These are phyloP conservation scores for Chlorella sp. DNA, from an alignment of 139 green algal species.

Conservation along the genomic window DNA sequence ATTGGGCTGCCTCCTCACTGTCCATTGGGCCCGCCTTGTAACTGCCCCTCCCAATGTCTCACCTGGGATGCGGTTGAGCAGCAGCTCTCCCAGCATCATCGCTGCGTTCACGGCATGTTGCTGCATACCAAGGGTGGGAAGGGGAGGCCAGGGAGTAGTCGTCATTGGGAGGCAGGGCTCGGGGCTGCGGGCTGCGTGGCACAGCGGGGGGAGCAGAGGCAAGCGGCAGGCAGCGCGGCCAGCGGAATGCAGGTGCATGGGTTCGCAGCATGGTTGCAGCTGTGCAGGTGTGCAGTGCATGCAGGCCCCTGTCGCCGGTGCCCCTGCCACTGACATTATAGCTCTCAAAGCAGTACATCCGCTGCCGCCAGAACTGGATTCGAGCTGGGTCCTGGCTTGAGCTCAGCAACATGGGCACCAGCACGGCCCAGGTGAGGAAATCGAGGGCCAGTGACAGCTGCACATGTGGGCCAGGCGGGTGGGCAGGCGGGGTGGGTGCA, in stretches of 20 bases:
- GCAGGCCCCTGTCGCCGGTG: no score
- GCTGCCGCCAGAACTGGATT: background rate
- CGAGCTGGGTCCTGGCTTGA: background rate
- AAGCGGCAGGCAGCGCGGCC: background rate
- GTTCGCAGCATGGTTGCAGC: no score
- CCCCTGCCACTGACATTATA: slow-evolving; percentile 26
- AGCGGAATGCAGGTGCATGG: background rate
- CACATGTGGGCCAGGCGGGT: background rate
- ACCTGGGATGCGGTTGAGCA: slow-evolving; percentile 32
- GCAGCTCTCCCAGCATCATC: slow-evolving; percentile 27
- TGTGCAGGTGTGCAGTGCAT: no score
- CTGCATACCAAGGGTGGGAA: no score
- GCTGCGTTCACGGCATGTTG: slow-evolving; percentile 37
- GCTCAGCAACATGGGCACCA: slow-evolving; percentile 30
- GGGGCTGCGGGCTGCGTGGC: no score
- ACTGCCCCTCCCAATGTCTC: background rate
- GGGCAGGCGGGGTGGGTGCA: background rate
- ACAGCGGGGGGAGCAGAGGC: no score
- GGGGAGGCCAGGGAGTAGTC: no score
- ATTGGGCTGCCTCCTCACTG: no score
- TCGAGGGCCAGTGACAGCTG: slow-evolving; percentile 22
- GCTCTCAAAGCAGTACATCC: slow-evolving; percentile 16
- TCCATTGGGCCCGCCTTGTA: no score
- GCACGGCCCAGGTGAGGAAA: slow-evolving; percentile 14
- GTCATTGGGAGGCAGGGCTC: no score